These are phyloP conservation scores for Erodium chrysanthum DNA, from an alignment of 441 rosid species.

Conservation along the genomic window DNA sequence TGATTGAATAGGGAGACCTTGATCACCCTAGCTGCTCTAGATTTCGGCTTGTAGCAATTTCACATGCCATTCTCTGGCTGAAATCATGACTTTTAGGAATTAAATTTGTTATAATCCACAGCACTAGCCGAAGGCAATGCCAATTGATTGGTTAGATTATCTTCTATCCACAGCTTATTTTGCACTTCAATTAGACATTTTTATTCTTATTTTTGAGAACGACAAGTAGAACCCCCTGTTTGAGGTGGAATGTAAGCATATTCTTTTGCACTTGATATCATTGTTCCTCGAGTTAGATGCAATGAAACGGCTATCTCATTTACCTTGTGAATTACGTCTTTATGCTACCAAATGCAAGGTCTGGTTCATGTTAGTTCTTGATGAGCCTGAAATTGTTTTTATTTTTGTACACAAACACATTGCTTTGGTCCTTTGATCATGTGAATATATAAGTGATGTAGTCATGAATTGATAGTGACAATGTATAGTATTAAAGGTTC, in stretches of 20 bases:
- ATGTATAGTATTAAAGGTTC: neutral
- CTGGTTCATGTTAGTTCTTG: conserved; percentile 1
- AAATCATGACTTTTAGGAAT: neutral
- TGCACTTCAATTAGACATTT: neutral
- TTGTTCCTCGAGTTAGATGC: conserved; percentile 1
- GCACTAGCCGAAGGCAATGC: neutral
- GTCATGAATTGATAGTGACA: neutral
- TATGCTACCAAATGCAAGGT: neutral
- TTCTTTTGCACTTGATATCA: neutral
- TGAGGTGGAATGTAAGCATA: neutral
- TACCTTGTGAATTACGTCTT: neutral
- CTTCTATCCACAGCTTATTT: neutral
- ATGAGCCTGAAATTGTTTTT: neutral
- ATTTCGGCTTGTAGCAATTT: neutral
- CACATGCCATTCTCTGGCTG: neutral
- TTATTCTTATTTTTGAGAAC: neutral
- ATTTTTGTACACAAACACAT: neutral
- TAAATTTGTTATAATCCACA: neutral
- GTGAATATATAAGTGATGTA: neutral
- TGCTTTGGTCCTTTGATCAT: neutral
- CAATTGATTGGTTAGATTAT: neutral
- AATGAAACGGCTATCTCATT: neutral
- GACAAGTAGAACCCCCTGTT: neutral
- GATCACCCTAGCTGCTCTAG: neutral
- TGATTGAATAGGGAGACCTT: neutral